Evolutionary conservation across 1,139 yeast genomes (phyloP).

Genomic region (Pichia sp.): DNA sequence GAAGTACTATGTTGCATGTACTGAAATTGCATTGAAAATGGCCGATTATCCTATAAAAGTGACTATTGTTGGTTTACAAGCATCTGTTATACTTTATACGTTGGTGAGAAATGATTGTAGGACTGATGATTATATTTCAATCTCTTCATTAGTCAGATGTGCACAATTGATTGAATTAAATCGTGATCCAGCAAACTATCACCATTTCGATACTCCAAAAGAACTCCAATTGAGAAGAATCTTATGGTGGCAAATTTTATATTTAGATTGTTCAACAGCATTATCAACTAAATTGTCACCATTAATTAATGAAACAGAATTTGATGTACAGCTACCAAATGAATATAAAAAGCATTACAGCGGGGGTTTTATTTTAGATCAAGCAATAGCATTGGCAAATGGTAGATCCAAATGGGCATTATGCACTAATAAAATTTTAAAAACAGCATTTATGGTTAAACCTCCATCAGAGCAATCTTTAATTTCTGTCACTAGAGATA

Average conservation of each 20-base stretch:
- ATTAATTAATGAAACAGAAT: constrained; percentile 45
- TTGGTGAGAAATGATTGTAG: constrained; percentile 21
- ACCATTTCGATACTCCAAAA: constrained; percentile 41
- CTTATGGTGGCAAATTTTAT: constrained; percentile 61
- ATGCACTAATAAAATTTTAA: constrained; percentile 18
- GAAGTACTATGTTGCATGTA: constrained; percentile 17
- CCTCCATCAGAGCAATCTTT: constrained; percentile 7
- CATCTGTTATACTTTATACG: constrained; percentile 19
- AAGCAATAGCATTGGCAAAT: constrained; percentile 19
- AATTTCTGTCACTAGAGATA: constrained; percentile 5
- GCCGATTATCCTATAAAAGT: constrained; percentile 16
- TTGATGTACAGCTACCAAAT: constrained; percentile 47
- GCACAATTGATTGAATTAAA: constrained; percentile 51
- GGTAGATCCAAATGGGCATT: constrained; percentile 22
- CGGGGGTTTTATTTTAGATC: constrained; percentile 16
- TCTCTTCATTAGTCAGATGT: constrained; percentile 36
- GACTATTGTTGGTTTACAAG: constrained; percentile 18
- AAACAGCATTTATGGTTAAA: constrained; percentile 12
- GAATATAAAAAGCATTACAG: constrained; percentile 16
- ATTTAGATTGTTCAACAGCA: constrained; percentile 50
- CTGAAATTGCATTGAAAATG: constrained; percentile 22
- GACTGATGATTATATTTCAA: constrained; percentile 23
- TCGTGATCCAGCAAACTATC: constrained; percentile 48
- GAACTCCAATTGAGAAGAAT: constrained; percentile 47
- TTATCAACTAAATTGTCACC: constrained; percentile 54